A percentile compares a stretch with the other conserved stretches of the same genome.
Evolutionary conservation across 306 rosid species (phyloP).

Genomic region (Acacia confusa): DNA sequence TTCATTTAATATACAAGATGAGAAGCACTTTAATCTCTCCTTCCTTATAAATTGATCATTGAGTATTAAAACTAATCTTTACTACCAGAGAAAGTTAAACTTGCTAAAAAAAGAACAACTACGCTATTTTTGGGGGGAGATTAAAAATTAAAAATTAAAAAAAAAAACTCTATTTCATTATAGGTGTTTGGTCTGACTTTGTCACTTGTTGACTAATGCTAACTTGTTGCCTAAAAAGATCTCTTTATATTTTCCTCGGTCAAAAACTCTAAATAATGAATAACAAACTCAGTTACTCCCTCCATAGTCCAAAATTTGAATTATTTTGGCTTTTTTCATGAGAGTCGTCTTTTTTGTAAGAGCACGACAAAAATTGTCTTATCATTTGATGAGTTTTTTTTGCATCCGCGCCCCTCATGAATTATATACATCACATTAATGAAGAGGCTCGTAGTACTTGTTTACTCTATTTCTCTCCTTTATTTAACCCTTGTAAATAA

Average conservation of each 20-base stretch:
- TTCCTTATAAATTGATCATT: not conserved
- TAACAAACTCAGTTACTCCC: not conserved
- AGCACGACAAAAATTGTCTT: too few species aligned
- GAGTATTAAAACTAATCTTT: not conserved
- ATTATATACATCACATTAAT: too few species aligned
- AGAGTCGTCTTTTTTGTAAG: too few species aligned
- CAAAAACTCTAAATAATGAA: not conserved
- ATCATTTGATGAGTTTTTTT: too few species aligned
- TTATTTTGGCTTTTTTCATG: too few species aligned
- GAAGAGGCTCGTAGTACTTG: too few species aligned
- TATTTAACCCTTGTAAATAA: too few species aligned
- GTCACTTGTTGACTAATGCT: not conserved
- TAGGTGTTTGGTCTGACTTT: not conserved
- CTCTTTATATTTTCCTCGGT: not conserved
- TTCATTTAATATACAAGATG: too few species aligned
- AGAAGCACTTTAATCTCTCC: not conserved
- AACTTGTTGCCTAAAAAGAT: not conserved
- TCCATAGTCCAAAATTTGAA: rapidly evolving
- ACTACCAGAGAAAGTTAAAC: not conserved
- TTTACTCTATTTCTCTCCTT: too few species aligned
- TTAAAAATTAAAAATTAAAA: too few species aligned
- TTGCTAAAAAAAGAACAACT: too few species aligned
- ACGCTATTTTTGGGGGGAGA: too few species aligned
- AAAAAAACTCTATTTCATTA: not conserved
- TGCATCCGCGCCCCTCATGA: rapidly evolving